These are phyloP conservation scores for Trichoderma harzianum DNA, from an alignment of 2,329 filamentous ascomycete genomes.

Conservation along the genomic window DNA sequence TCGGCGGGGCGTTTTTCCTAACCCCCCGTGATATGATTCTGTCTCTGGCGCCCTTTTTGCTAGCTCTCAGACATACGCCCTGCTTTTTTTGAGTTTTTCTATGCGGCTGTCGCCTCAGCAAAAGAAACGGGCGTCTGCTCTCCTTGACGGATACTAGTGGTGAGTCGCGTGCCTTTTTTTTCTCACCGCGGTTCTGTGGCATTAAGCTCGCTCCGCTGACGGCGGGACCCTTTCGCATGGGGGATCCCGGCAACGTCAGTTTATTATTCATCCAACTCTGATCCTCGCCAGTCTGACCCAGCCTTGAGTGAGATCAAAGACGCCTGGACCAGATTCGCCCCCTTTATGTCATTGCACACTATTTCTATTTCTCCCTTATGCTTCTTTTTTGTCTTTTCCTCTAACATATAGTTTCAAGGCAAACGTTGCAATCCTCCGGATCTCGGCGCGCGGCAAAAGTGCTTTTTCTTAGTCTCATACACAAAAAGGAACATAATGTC, in stretches of 20 bases:
- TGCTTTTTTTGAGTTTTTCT: neutral
- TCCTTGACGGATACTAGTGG: neutral
- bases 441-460: neutral
- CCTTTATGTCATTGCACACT: neutral
- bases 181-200: neutral
- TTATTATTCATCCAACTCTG: constrained; percentile 11
- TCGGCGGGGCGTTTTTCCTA: constrained; percentile 15
- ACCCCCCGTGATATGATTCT: neutral
- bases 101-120: neutral
- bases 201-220: constrained; percentile 1
- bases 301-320: neutral
- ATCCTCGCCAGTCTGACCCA: neutral
- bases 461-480: neutral
- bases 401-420: neutral
- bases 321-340: neutral
- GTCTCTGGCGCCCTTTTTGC: constrained; percentile 9
- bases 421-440: neutral
- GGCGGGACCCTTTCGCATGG: constrained; percentile 1
- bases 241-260: neutral
- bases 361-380: neutral
- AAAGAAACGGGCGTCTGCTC: neutral
- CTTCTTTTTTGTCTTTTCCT: neutral
- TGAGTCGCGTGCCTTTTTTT: neutral
- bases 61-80: neutral
- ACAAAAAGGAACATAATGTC: constrained; percentile 1